Conservation (phyloP, 352 stramenopile genomes). For the Elongisporangium anandrum region DNA sequence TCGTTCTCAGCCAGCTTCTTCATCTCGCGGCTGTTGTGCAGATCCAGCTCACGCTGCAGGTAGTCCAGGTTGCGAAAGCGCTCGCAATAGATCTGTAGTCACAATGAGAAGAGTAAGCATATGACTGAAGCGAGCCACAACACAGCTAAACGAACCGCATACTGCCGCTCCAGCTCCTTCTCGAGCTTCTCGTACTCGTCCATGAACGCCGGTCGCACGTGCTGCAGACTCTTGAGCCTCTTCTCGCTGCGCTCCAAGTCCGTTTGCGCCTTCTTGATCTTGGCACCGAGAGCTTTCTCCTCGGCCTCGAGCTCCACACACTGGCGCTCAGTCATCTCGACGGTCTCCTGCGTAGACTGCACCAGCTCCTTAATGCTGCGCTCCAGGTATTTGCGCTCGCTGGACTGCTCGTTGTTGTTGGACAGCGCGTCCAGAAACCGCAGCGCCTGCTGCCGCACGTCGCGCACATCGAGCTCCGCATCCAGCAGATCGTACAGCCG, state of each 20-base stretch:
- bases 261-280: constrained; percentile 94
- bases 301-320: constrained; percentile 90
- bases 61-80: constrained; percentile 96
- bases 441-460: constrained; percentile 79
- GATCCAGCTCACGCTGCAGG: constrained; percentile 91
- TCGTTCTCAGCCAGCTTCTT: constrained; percentile 88
- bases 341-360: constrained; percentile 73
- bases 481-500: constrained; percentile 92
- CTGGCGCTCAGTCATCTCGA: constrained; percentile 85
- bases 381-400: constrained; percentile 88
- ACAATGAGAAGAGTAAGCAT: neutral
- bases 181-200: constrained; percentile 98
- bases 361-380: constrained; percentile 77
- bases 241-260: constrained; percentile 96
- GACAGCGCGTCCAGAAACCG: constrained; percentile 90
- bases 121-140: neutral
- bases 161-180: constrained; percentile 94
- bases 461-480: constrained; percentile 86
- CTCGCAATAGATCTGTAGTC: constrained; percentile 82
- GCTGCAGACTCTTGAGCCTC: constrained; percentile 89
- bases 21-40: constrained; percentile 83
- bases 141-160: constrained; percentile 53
- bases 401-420: constrained; percentile 77
- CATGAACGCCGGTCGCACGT: constrained; percentile 94
- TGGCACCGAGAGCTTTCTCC: constrained; percentile 86